These are phyloP conservation scores for Penicillium samsonianum DNA, from an alignment of 495 filamentous ascomycete genomes.

Conservation along the genomic window DNA sequence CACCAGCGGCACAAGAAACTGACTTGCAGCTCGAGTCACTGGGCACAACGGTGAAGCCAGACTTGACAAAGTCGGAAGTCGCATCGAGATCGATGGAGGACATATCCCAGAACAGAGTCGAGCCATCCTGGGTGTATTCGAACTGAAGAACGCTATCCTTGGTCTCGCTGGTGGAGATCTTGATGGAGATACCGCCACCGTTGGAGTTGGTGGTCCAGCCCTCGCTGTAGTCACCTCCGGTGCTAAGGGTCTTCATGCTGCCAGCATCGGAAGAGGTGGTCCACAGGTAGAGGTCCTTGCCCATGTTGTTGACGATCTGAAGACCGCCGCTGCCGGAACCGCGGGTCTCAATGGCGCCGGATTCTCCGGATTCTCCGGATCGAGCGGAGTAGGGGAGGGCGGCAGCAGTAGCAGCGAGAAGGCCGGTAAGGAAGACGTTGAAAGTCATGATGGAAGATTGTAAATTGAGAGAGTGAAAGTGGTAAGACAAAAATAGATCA, in stretches of 20 bases:
- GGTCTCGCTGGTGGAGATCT: slow-evolving; percentile 40
- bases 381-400: slow-evolving; percentile 22
- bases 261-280: slow-evolving; percentile 39
- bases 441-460: slow-evolving; percentile 15
- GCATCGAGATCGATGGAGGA: slow-evolving; percentile 36
- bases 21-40: slow-evolving; percentile 30
- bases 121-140: slow-evolving; percentile 28
- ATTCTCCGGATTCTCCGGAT: slow-evolving; percentile 11
- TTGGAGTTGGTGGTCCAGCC: slow-evolving; percentile 41
- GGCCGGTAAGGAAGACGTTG: slow-evolving; percentile 28
- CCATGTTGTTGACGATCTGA: slow-evolving; percentile 42
- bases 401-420: slow-evolving; percentile 26
- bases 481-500: slow-evolving; percentile 1
- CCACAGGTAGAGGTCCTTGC: slow-evolving; percentile 44
- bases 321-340: slow-evolving; percentile 25
- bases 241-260: slow-evolving; percentile 42
- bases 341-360: slow-evolving; percentile 15
- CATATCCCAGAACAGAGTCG: slow-evolving; percentile 36
- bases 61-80: slow-evolving; percentile 23
- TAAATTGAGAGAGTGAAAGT: slow-evolving; percentile 6
- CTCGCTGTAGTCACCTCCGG: slow-evolving; percentile 38
- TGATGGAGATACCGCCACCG: slow-evolving; percentile 50
- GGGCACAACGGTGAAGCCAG: slow-evolving; percentile 23
- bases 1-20: slow-evolving; percentile 30
- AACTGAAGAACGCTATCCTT: slow-evolving; percentile 46